phyloP scores from a whole-genome alignment of 2,329 filamentous ascomycete genomes.

The Trichoderma gracile region DNA sequence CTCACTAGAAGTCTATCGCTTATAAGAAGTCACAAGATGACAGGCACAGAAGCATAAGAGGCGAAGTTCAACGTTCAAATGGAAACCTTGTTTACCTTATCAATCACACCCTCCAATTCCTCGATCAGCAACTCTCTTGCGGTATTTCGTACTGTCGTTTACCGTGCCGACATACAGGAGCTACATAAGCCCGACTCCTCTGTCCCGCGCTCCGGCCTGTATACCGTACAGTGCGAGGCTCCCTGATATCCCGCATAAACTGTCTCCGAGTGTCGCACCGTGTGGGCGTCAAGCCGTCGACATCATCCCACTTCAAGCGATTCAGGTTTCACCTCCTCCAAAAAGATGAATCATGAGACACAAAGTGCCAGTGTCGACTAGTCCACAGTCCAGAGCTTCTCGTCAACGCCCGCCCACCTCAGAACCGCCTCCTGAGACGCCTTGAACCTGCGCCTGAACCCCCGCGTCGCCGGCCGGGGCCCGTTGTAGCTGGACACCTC shows the following conservation, averaged over 20 bases:
- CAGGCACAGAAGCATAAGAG: neutral
- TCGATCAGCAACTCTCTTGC: neutral
- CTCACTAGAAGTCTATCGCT: neutral
- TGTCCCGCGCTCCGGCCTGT: constrained; percentile 8
- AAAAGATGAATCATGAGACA: neutral
- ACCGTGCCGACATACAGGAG: neutral
- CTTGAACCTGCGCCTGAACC: constrained; percentile 18
- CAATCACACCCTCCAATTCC: constrained; percentile 2
- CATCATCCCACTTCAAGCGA: neutral
- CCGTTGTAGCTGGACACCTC: neutral
- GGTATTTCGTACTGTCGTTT: too few relatives aligned
- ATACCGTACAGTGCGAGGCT: neutral
- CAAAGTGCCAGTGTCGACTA: neutral
- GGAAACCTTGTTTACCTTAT: constrained; percentile 12
- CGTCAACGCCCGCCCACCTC: constrained; percentile 16
- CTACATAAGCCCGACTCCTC: neutral
- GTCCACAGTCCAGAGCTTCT: constrained; percentile 7
- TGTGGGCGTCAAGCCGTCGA: constrained; percentile 5
- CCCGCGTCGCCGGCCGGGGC: constrained; percentile 2
- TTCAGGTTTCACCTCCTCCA: neutral
- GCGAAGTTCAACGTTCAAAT: neutral
- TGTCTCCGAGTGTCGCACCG: neutral
- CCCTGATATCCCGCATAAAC: neutral
- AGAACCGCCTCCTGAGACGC: constrained; percentile 6
- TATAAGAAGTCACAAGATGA: neutral